Base-by-base conservation (phyloP, 108 stramenopile genomes). In the Stephanodiscus minutulus region DNA sequence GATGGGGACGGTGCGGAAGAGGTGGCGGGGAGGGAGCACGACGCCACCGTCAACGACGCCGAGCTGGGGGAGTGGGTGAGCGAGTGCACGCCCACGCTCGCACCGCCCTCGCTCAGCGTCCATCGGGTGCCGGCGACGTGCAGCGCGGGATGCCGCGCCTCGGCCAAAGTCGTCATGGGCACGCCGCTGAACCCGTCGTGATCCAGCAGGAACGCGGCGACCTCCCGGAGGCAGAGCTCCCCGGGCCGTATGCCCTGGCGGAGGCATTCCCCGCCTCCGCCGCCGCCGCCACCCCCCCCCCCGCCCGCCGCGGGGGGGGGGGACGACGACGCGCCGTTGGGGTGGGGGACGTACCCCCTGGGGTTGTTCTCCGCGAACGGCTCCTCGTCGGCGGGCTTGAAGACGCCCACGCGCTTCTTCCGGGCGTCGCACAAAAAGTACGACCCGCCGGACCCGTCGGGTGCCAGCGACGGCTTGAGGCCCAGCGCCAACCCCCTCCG, bases 331-430 rank as follows among this genome's bases (percentile, higher is more conserved):
- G 43, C 43, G 43, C 43, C 43, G 22, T 18, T 25, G 36, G 52
- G 31, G 57, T 76, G 79, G 44, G 68, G 85, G 27, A 90, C 85
- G 58, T 93, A 91, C 8, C 94, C 91, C 27, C 95, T 79, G 1
- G 99, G 98, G 72, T 99, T 99, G 82, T 98, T 98, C 72, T 90
- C 94, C 13, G 96, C 95, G 72, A 94, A 97, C 0, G 98, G 98
- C 72, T 99, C 99, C 71, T 99, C 99, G 79, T 99, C 99, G 9
- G 88, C 83, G 15, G 99, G 97, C 68, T 99, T 99, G 83, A 98
- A 99, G 21, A 96, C 97, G 3, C 87, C 97, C 33, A 97, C 86
- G 31, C 85, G 83, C n/a, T 66, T 82, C 44, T 95, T 96, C 6
- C 82, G 60, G 0, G 89, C 86, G 81, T 96, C 92, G 52, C 87